Conservation (phyloP, 768 basidiomycete genomes). For the Gymnopilus dilepis region DNA sequence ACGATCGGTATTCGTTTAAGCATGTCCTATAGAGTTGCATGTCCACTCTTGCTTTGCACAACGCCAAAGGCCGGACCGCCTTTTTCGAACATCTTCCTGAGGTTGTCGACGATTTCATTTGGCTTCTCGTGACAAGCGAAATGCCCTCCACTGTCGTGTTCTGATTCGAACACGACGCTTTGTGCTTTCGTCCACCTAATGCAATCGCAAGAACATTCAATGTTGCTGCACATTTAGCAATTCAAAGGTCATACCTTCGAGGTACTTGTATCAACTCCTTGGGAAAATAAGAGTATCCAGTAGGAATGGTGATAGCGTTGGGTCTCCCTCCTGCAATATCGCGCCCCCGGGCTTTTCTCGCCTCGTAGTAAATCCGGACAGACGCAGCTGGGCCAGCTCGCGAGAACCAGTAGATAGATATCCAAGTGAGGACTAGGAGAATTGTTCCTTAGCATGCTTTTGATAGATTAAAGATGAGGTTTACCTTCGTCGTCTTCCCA, state of each 20-base stretch:
- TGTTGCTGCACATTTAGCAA: background rate
- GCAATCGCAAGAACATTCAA: background rate
- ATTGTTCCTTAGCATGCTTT: conserved; percentile 9
- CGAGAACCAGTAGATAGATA: conserved; percentile 64
- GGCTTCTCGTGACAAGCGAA: conserved; percentile 61
- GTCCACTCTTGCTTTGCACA: no score
- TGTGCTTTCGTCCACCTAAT: conserved; percentile 46
- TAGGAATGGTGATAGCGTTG: conserved; percentile 38
- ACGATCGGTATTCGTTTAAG: no score
- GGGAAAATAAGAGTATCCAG: conserved; percentile 59
- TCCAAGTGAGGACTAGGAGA: conserved; percentile 56
- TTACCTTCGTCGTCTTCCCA: conserved; percentile 64
- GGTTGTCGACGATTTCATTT: conserved; percentile 48
- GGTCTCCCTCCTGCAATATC: no score
- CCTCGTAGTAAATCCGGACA: conserved; percentile 63
- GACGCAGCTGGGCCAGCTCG: conserved; percentile 63
- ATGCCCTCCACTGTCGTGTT: conserved; percentile 58
- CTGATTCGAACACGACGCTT: conserved; percentile 49
- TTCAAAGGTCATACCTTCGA: conserved; percentile 27
- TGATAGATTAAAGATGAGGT: background rate
- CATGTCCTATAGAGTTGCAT: no score
- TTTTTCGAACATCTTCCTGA: conserved; percentile 61
- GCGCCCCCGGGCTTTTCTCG: no score
- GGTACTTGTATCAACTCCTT: conserved; percentile 46
- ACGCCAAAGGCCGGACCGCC: conserved; percentile 53